Evolutionary conservation across 768 basidiomycete genomes (phyloP).

Genomic region (Cystobasidium onofrii): DNA sequence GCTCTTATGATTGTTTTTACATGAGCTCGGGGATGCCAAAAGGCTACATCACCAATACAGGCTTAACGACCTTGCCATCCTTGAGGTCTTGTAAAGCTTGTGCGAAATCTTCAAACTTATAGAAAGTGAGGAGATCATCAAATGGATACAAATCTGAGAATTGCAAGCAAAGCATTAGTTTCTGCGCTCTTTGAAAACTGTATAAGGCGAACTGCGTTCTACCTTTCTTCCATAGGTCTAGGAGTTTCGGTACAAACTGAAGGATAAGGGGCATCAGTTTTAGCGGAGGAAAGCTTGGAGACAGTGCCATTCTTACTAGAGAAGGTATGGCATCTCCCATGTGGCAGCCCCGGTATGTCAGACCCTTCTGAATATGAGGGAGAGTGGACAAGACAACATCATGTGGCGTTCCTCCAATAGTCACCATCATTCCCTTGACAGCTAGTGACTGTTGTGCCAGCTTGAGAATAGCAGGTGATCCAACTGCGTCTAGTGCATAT

Average conservation of each 20-base stretch:
- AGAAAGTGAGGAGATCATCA: slow-evolving; percentile 22
- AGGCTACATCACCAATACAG: background rate
- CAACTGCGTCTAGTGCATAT: slow-evolving; percentile 10
- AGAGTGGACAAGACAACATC: background rate
- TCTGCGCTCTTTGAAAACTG: no score
- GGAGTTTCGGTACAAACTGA: slow-evolving; percentile 7
- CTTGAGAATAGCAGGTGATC: background rate
- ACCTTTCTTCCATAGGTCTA: slow-evolving; percentile 19
- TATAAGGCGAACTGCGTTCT: no score
- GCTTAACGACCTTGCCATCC: slow-evolving; percentile 14
- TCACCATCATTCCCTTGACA: slow-evolving; percentile 10
- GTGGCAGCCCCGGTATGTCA: slow-evolving; percentile 16
- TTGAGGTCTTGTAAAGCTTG: slow-evolving; percentile 1
- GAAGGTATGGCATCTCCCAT: slow-evolving; percentile 5
- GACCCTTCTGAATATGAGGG: background rate
- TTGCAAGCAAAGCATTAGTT: no score
- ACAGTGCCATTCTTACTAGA: background rate
- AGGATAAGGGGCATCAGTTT: no score
- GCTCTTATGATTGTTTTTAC: no score
- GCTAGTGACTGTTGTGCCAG: background rate
- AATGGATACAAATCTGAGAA: slow-evolving; percentile 9
- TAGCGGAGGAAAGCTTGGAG: no score
- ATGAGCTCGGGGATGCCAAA: no score
- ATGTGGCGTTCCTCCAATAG: slow-evolving; percentile 5
- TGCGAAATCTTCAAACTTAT: slow-evolving; percentile 19